Evolutionary conservation across 768 basidiomycete species (phyloP), one percentile per base, ranked within the genome.

Genomic region (Leccinum imitatum): DNA sequence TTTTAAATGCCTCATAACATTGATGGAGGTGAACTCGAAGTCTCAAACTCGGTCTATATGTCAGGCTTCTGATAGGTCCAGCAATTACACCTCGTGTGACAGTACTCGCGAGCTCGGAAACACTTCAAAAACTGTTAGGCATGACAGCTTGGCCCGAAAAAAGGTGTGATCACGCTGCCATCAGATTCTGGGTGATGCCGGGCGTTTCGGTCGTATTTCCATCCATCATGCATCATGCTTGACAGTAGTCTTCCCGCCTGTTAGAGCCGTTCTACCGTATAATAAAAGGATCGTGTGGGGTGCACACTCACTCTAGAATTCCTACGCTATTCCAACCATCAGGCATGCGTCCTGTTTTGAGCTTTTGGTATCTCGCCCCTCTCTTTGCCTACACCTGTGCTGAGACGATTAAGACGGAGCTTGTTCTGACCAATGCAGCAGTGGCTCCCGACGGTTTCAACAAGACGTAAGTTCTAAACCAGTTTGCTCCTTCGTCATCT

Each of bases 391-490:
- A 41, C n/a, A 54, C 39, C 44, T 27, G 44, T 23, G 64, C 69
- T 8, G 39, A 3, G 52, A 68, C 69, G 19, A 48, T 35, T 31
- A 50, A 58, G 10, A 62, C 63, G 15, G 69, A 73, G 56, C 66
- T 78, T 30, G 67, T 73, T 54, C 62, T 80, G 30, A 72, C 66
- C 31, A 82, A 82, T 63, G 71, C 69, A n/a, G 54, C 60, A n/a
- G 67, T 80, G 14, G 65, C 76, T 6, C 81, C 80, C 7, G 81
- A 82, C 50, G 81, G 81, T 3, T 78, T 77, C 48, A 62, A 54
- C 56, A 71, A 64, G 65, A 69, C 57, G 73, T 74, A 33, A 61
- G 72, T 54, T 30, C 14, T n/a, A 21, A 48, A 23, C 13, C 14
- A 17, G 19, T 2, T n/a, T 4, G 11, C 50, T 50, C 11, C 30